Conservation (phyloP, 2,329 filamentous ascomycete species). For the Karstenula rhodostoma region DNA sequence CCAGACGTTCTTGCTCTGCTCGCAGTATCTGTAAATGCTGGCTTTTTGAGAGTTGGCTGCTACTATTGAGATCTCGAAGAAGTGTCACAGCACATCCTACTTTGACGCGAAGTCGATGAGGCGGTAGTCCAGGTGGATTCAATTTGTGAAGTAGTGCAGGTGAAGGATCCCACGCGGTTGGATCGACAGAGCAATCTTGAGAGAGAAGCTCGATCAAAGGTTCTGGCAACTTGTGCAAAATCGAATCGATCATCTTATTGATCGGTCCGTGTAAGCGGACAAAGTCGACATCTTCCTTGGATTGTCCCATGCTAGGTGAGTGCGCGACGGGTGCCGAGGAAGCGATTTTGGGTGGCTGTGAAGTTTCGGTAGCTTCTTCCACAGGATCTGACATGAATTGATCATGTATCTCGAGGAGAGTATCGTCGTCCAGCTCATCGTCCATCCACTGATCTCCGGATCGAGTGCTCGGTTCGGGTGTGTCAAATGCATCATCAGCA, state of each 20-base stretch:
- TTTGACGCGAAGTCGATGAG: conserved; percentile 46
- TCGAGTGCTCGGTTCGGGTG: conserved; percentile 20
- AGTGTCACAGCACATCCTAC: conserved; percentile 41
- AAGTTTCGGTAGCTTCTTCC: conserved; percentile 19
- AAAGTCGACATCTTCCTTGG: conserved; percentile 31
- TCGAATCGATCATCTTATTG: conserved; percentile 35
- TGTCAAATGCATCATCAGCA: conserved; percentile 21
- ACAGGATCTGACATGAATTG: conserved; percentile 36
- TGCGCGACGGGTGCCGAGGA: conserved; percentile 12
- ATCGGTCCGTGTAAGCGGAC: conserved; percentile 41
- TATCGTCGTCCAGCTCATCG: conserved; percentile 45
- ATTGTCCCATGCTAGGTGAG: not conserved
- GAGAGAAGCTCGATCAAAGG: conserved; percentile 44
- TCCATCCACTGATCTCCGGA: conserved; percentile 32
- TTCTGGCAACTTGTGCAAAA: conserved; percentile 35
- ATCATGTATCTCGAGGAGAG: conserved; percentile 40
- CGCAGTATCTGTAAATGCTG: conserved; percentile 43
- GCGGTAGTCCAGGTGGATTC: conserved; percentile 42
- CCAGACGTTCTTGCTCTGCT: conserved; percentile 37
- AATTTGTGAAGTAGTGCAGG: conserved; percentile 40
- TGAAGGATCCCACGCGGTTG: conserved; percentile 35
- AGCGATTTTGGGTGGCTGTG: conserved; percentile 10
- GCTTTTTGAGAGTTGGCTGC: conserved; percentile 42
- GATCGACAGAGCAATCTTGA: conserved; percentile 33
- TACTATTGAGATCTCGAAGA: conserved; percentile 38